Base-by-base conservation (phyloP, 2,329 filamentous ascomycete genomes). In the Aureobasidium vineae region DNA sequence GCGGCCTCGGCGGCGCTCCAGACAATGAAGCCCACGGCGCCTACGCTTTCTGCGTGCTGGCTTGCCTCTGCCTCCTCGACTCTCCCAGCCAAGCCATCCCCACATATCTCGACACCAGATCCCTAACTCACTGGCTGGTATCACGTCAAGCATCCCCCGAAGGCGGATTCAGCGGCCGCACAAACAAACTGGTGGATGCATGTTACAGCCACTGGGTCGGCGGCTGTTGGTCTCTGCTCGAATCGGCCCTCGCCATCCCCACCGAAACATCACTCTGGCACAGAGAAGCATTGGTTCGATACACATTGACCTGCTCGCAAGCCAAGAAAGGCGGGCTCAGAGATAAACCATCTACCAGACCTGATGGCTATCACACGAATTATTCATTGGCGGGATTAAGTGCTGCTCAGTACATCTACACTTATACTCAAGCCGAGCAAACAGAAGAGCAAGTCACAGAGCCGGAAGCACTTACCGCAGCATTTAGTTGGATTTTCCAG, bases 121-220 rank as follows among this genome's bases (percentile, higher is more conserved):
- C 87, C 61, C 84, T 99, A 64, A 84, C 95, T 56, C 87, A 89
- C 68, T 99, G 95, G 92, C 85, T 99, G 45, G 94, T 92, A 8
- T 88, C 91, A 52, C 88, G 92, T 68, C 95, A 99, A 77, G 90
- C 94, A 76, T 87, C 88, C 36, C 95, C 94, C 3, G 95, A 98
- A 77, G 93, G 93, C 70, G 95, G 95, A 41, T 93, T 97, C 75
- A 90, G 91, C 47, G 95, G 95, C 68, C 89, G 95, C 71, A 97
- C 94, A 33, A 98, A 98, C 83, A 99, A 99, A 80, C 84, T 99
- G 38, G 95, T 98, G 38, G 95, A 99, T 77, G 95, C 94, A 53
- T 99, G 95, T 80, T 99, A 99, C 80, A 96, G 91, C 76, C 94
- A 97, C 78, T 99, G 95, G 95, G 90, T 97, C 40, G 95, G 95